Conservation (phyloP, 2,329 filamentous ascomycete species). For the Ophiostoma populinum region DNA sequence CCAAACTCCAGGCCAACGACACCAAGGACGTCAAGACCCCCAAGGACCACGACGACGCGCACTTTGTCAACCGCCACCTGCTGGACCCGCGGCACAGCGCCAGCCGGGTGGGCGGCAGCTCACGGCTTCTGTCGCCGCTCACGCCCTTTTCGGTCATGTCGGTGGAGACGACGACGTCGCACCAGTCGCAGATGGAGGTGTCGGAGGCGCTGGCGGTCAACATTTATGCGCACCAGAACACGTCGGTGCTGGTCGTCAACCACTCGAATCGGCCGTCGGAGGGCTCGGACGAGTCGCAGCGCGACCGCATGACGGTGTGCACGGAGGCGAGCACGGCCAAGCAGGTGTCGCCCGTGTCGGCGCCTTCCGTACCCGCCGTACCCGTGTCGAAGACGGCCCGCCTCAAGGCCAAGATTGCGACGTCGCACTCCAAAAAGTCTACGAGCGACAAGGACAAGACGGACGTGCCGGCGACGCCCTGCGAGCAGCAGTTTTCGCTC, state of each 20-base stretch:
- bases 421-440: too few species aligned
- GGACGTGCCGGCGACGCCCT: slow-evolving; percentile 29
- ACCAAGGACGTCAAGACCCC: too few species aligned
- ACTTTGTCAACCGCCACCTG: slow-evolving; percentile 8
- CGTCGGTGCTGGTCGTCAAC: slow-evolving; percentile 42
- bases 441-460: too few species aligned
- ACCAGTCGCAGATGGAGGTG: slow-evolving; percentile 35
- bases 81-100: slow-evolving; percentile 20
- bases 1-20: too few species aligned
- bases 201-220: slow-evolving; percentile 45
- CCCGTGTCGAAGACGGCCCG: slow-evolving; percentile 2
- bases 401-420: too few species aligned
- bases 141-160: slow-evolving; percentile 47
- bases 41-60: slow-evolving; percentile 15
- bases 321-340: slow-evolving; percentile 4
- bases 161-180: slow-evolving; percentile 38
- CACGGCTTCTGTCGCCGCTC: slow-evolving; percentile 34
- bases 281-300: slow-evolving; percentile 18
- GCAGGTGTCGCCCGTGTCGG: slow-evolving; percentile 11
- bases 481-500: slow-evolving; percentile 29
- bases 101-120: slow-evolving; percentile 35
- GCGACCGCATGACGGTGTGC: slow-evolving; percentile 7
- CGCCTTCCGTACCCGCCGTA: slow-evolving; percentile 6
- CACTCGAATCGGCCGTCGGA: slow-evolving; percentile 34
- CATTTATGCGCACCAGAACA: slow-evolving; percentile 48